phyloP scores from a whole-genome alignment of 768 basidiomycete species.

The Lactarius vividus region DNA sequence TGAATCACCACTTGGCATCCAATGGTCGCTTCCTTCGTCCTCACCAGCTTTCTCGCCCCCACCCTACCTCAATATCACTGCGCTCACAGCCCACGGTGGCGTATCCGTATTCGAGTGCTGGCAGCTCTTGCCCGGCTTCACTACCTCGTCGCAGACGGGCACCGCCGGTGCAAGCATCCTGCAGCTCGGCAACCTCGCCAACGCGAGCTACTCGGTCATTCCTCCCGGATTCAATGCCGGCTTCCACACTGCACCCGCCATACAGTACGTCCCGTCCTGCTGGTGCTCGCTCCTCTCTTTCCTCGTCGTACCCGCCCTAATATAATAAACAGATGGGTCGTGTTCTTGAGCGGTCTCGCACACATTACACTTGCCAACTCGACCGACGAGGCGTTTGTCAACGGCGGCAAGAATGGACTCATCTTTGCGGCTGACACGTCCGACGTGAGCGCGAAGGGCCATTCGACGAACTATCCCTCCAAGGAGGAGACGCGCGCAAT shows the following conservation, averaged over 20 bases:
- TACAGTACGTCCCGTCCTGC: constrained; percentile 30
- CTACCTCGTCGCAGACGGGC: constrained; percentile 30
- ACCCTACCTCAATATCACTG: constrained; percentile 21
- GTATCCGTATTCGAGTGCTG: constrained; percentile 33
- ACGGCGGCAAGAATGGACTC: constrained; percentile 28
- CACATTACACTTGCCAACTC: constrained; percentile 30
- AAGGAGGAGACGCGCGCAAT: constrained; percentile 25
- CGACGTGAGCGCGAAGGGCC: constrained; percentile 24
- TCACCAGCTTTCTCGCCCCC: constrained; percentile 1
- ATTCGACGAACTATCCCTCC: constrained; percentile 31
- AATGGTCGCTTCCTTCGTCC: not conserved
- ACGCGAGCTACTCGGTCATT: constrained; percentile 32
- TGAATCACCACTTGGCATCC: not conserved
- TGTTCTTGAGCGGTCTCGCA: constrained; percentile 31
- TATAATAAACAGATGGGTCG: constrained; percentile 25
- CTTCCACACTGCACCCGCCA: constrained; percentile 51
- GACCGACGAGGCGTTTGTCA: constrained; percentile 22
- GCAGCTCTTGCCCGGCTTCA: constrained; percentile 30
- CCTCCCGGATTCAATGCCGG: constrained; percentile 51
- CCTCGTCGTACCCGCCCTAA: not conserved
- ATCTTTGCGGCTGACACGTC: constrained; percentile 30
- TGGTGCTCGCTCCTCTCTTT: not conserved
- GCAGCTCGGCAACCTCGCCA: constrained; percentile 30
- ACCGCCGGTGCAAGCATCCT: constrained; percentile 31
- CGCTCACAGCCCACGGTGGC: constrained; percentile 15